These are phyloP conservation scores for Prunus davidiana DNA, from an alignment of 306 rosid genomes.

Conservation along the genomic window DNA sequence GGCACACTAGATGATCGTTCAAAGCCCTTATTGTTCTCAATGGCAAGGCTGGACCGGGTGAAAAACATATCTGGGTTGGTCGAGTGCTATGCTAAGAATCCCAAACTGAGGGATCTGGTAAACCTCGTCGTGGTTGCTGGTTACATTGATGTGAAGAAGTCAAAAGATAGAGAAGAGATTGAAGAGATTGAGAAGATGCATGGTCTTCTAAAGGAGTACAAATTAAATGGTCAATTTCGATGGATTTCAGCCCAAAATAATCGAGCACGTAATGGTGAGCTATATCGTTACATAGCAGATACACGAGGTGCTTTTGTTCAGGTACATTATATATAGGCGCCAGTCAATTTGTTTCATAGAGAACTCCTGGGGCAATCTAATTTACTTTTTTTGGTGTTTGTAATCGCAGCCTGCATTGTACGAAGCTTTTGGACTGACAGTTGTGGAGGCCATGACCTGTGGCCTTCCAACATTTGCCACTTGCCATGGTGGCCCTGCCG, in stretches of 20 bases:
- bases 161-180: constrained; percentile 89
- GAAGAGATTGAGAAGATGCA: constrained; percentile 95
- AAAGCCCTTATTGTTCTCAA: constrained; percentile 85
- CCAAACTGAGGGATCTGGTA: constrained; percentile 74
- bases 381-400: not conserved
- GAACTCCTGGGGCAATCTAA: not conserved
- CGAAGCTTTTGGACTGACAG: constrained; percentile 98
- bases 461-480: constrained; percentile 96
- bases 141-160: constrained; percentile 64
- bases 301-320: constrained; percentile 82
- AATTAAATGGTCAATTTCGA: constrained; percentile 65
- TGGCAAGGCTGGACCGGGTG: constrained; percentile 83
- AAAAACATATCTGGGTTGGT: constrained; percentile 86
- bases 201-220: constrained; percentile 48
- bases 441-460: constrained; percentile 93
- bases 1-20: constrained; percentile 66
- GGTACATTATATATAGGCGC: constrained; percentile 35
- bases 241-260: constrained; percentile 89
- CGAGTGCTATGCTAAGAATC: constrained; percentile 68
- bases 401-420: constrained; percentile 84
- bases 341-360: constrained; percentile 7
- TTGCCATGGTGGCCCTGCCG: constrained; percentile 93
- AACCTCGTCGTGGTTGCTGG: constrained; percentile 88
- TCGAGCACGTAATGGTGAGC: constrained; percentile 90
- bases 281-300: constrained; percentile 89